Base-by-base conservation (phyloP, 176 grass and related monocot genomes). In the Hyparrhenia diplandra region DNA sequence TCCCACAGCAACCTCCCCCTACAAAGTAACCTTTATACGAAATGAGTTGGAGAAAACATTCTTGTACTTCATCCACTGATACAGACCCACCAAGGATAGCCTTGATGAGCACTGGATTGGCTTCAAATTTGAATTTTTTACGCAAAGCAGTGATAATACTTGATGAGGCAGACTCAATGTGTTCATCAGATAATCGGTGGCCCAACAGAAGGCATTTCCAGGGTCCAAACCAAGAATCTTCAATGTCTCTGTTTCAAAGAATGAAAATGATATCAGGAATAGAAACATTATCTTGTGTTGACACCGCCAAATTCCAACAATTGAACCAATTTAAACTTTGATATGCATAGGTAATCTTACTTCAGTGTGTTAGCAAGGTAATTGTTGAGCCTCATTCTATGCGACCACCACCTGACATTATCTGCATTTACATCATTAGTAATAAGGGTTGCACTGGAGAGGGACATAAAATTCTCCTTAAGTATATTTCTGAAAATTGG, bases 201-300 rank as follows among this genome's bases (percentile, higher is more conserved):
- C 95, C 95, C 81, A 89, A 83, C 43, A 98, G 84, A 83, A 98
- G 91, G 81, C 90, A 93, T 75, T 85, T 84, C 95, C 95, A 98
- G 23, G 95, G 84, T 31, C 95, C 95, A 74, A 98, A 80, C 95
- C 95, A 98, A 73, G 82, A 95, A 25, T 84, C 76, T 85, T 98
- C 92, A 32, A 98, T 89, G 31, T 71, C 77, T 68, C 95, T 98
- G 84, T 77, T 85, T 31, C 35, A 83, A 81, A 83, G 29, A 17
- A 46, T 67, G 18, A 88, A 73, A 57, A 77, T 17, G n/a, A 21
- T 34, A 78, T 55, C 40, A 80, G 57, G 63, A 12, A 40, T 78
- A 67, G 43, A 74, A 77, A 84, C 29, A 32, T 49, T 13, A 49
- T 45, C 6, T 2, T 23, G 79, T 68, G 18, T 74, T 64, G 21